Evolutionary conservation across 139 green algal species (phyloP).

Genomic region (Marvania coccoides): DNA sequence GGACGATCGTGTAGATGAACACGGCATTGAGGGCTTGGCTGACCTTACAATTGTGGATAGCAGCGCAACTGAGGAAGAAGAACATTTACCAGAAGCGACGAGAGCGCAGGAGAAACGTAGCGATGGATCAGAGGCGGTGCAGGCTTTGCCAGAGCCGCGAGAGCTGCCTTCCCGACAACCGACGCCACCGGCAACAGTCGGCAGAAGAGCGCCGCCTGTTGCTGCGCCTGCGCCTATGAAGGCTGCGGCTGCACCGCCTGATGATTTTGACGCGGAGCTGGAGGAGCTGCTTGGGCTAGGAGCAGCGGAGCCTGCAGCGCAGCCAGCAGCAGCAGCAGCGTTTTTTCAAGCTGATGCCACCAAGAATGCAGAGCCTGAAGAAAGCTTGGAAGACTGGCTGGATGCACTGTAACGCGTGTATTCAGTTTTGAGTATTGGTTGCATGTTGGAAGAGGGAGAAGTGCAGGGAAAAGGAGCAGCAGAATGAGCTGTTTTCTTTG

Average conservation of each 20-base stretch:
- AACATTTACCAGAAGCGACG: too few relatives aligned
- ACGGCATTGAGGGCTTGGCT: neutral
- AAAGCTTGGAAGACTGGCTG: slow-evolving; percentile 21
- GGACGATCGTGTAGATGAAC: neutral
- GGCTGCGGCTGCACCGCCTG: too few relatives aligned
- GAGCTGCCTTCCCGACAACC: too few relatives aligned
- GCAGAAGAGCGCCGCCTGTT: too few relatives aligned
- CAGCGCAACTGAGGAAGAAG: neutral
- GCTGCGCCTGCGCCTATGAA: too few relatives aligned
- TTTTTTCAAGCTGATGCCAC: neutral
- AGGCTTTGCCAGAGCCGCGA: too few relatives aligned
- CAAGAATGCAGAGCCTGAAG: neutral
- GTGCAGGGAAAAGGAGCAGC: neutral
- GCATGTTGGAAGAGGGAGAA: neutral
- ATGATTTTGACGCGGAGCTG: slow-evolving; percentile 5
- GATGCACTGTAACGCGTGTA: slow-evolving; percentile 2
- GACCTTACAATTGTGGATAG: neutral
- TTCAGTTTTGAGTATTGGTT: neutral
- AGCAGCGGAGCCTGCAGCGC: neutral
- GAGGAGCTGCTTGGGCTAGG: slow-evolving; percentile 9
- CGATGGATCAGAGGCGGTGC: too few relatives aligned
- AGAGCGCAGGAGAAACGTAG: too few relatives aligned
- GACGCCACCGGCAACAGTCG: too few relatives aligned
- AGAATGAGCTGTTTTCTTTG: too few relatives aligned
- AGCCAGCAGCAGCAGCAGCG: neutral